Percentiles rank a stretch among this genome's conserved stretches.
Evolutionary conservation across 2,329 filamentous ascomycete genomes (phyloP).

Genomic region (Penicillium vulpinum): DNA sequence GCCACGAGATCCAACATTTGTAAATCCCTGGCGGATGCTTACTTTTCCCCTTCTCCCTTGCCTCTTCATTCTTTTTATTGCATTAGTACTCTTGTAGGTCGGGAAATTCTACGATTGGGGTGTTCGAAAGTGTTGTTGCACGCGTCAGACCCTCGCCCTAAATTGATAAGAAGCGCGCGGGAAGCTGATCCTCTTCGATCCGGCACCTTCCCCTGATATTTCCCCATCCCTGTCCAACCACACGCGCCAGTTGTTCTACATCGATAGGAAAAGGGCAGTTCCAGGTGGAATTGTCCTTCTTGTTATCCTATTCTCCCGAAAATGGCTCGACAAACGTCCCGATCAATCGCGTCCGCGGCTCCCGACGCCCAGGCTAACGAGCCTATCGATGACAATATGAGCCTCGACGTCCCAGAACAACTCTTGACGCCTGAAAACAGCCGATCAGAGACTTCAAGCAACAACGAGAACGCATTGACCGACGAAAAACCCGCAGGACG

Average conservation of each 20-base stretch:
- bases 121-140: conserved; percentile 24
- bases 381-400: conserved; percentile 32
- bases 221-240: conserved; percentile 10
- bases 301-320: conserved; percentile 10
- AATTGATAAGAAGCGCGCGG: conserved; percentile 31
- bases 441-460: conserved; percentile 46
- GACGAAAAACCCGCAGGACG: conserved; percentile 36
- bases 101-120: conserved; percentile 2
- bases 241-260: conserved; percentile 16
- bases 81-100: background rate
- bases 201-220: conserved; percentile 26
- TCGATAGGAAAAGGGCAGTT: conserved; percentile 15
- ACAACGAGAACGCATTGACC: conserved; percentile 37
- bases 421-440: conserved; percentile 47
- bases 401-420: conserved; percentile 40
- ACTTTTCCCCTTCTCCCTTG: conserved; percentile 16
- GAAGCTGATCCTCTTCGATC: conserved; percentile 25
- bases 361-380: conserved; percentile 32
- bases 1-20: conserved; percentile 5
- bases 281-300: conserved; percentile 14
- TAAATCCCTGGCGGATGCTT: conserved; percentile 1
- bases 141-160: conserved; percentile 29
- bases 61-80: conserved; percentile 7
- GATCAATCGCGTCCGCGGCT: conserved; percentile 34
- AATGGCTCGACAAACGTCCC: conserved; percentile 34